Evolutionary conservation across 345 rosid genomes (phyloP).

Genomic region (Gossypium ekmanianum): DNA sequence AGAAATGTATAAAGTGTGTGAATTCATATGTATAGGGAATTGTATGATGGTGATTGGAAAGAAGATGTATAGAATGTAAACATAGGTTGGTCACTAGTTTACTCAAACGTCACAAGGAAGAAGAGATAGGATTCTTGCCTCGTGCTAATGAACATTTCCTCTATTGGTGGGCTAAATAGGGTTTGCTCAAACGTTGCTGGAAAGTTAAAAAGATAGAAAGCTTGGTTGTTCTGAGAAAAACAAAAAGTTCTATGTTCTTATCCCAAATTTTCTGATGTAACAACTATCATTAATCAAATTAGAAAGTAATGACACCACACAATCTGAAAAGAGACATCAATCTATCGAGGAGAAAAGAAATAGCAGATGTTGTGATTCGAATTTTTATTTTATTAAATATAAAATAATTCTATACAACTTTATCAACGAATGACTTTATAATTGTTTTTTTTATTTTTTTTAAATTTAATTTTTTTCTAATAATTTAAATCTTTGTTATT

Average conservation of each 20-base stretch:
- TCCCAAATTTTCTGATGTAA: neutral
- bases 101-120: neutral
- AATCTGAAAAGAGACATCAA: neutral
- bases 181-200: neutral
- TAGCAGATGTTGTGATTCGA: no score
- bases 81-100: neutral
- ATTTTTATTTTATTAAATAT: no score
- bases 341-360: no score
- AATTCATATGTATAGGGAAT: no score
- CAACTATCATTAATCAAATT: neutral
- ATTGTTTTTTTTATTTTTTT: no score
- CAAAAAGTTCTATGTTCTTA: neutral
- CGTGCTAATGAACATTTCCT: neutral
- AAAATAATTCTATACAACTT: no score
- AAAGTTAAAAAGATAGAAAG: conserved; percentile 8
- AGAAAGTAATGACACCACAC: neutral
- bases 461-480: no score
- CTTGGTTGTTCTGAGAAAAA: neutral
- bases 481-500: no score
- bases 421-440: no score
- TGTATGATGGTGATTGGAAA: no score
- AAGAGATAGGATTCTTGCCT: neutral
- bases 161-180: neutral
- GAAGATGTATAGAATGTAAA: neutral
- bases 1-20: no score